These are phyloP conservation scores for Phytopythium mirpurense DNA, from an alignment of 352 stramenopile species.

Conservation along the genomic window DNA sequence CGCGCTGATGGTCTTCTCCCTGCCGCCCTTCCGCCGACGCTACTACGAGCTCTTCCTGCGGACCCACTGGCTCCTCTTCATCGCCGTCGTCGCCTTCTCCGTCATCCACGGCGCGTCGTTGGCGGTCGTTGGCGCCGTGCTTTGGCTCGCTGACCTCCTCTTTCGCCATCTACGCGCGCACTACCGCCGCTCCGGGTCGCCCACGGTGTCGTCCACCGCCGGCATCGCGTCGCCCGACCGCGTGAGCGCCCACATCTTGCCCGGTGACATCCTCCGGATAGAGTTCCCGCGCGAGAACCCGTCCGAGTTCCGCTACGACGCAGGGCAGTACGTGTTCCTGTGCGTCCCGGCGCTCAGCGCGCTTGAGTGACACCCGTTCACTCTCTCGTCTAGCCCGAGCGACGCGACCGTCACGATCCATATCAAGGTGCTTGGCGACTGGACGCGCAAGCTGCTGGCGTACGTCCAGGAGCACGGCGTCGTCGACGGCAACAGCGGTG, in stretches of 20 bases:
- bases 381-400: constrained; percentile 67
- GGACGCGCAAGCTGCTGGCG: constrained; percentile 52
- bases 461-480: constrained; percentile 9
- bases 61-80: constrained; percentile 46
- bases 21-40: constrained; percentile 30
- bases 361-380: constrained; percentile 89
- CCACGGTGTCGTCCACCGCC: not conserved
- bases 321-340: constrained; percentile 78
- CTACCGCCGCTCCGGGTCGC: constrained; percentile 3
- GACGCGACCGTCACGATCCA: constrained; percentile 66
- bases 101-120: constrained; percentile 35
- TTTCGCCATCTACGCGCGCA: constrained; percentile 31
- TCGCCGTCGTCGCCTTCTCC: constrained; percentile 27
- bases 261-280: constrained; percentile 34
- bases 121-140: constrained; percentile 24
- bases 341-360: constrained; percentile 64
- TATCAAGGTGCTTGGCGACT: constrained; percentile 54
- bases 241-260: constrained; percentile 21
- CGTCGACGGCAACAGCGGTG: not conserved
- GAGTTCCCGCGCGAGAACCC: constrained; percentile 43
- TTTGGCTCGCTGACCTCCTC: constrained; percentile 33
- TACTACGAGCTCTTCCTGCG: constrained; percentile 54
- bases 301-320: constrained; percentile 30
- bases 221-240: constrained; percentile 25
- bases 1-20: constrained; percentile 27